A percentile compares a stretch with the other conserved stretches of the same genome.
Evolutionary conservation across 306 rosid species (phyloP).

Genomic region (Pterocarpus macrocarpus): DNA sequence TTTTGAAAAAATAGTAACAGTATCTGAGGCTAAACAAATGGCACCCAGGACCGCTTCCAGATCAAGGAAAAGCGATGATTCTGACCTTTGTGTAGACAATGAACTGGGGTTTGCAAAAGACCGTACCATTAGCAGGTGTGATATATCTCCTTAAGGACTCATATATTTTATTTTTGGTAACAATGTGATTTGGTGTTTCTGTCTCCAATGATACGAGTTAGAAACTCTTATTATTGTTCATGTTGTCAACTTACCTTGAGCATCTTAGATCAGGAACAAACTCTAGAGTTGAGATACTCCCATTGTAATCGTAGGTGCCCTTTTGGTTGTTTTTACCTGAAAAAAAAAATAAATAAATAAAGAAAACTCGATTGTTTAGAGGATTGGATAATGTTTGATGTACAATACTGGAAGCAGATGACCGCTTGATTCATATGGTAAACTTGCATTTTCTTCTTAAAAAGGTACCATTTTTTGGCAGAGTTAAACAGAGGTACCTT

Average conservation of each 20-base stretch:
- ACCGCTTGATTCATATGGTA: neutral
- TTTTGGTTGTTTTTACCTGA: neutral
- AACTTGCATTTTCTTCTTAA: neutral
- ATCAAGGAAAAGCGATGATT: slow-evolving; percentile 79
- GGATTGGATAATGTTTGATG: neutral
- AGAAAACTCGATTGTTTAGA: neutral
- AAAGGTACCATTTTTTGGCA: neutral
- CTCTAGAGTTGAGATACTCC: neutral
- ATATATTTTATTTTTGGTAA: neutral
- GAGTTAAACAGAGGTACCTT: neutral
- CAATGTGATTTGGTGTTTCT: slow-evolving; percentile 2
- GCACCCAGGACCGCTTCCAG: slow-evolving; percentile 96
- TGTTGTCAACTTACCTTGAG: neutral
- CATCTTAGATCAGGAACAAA: neutral
- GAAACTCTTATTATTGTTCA: slow-evolving; percentile 8
- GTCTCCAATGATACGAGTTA: neutral
- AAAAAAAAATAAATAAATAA: neutral
- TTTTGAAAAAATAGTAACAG: slow-evolving; percentile 72
- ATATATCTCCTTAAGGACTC: neutral
- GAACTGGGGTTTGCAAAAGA: slow-evolving; percentile 96
- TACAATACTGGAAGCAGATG: slow-evolving; percentile 5
- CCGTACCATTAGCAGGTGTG: slow-evolving; percentile 94
- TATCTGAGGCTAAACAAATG: slow-evolving; percentile 78
- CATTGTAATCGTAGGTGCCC: neutral
- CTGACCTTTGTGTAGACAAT: slow-evolving; percentile 88